These are phyloP conservation scores for Torulaspora microellipsoides DNA, from an alignment of 805 yeast genomes.

Conservation along the genomic window DNA sequence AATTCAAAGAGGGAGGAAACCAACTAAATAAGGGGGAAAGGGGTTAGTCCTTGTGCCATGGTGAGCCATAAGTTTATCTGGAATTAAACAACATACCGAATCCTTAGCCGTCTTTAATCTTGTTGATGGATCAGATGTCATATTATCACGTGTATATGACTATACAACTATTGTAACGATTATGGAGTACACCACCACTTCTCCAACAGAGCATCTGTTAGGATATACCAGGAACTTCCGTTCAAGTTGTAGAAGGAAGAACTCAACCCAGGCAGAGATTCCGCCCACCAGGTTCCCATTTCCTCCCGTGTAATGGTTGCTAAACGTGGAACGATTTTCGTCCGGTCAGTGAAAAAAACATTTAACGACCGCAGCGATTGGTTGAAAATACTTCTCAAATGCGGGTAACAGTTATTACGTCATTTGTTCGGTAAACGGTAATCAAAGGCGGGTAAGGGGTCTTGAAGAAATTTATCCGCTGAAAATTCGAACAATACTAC, in stretches of 20 bases:
- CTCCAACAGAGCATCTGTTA: background rate
- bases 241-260: slow-evolving; percentile 8
- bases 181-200: background rate
- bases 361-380: background rate
- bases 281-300: background rate
- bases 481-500: too few relatives aligned
- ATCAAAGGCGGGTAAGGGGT: too few relatives aligned
- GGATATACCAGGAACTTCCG: slow-evolving; percentile 1
- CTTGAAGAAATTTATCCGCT: too few relatives aligned
- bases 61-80: background rate
- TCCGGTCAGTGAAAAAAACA: background rate
- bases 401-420: background rate
- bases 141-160: slow-evolving; percentile 10
- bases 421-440: background rate
- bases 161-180: background rate
- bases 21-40: slow-evolving; percentile 36
- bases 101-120: slow-evolving; percentile 38
- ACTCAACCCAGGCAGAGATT: slow-evolving; percentile 6
- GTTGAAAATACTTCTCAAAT: background rate
- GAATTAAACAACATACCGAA: slow-evolving; percentile 30
- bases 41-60: background rate
- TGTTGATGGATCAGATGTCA: slow-evolving; percentile 32
- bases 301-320: too few relatives aligned
- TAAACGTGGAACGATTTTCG: too few relatives aligned
- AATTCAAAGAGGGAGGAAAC: slow-evolving; percentile 78